Evolutionary conservation across 2,329 filamentous ascomycete genomes (phyloP), one percentile per base, ranked within the genome.

Genomic region (Trichothecium sympodiale): DNA sequence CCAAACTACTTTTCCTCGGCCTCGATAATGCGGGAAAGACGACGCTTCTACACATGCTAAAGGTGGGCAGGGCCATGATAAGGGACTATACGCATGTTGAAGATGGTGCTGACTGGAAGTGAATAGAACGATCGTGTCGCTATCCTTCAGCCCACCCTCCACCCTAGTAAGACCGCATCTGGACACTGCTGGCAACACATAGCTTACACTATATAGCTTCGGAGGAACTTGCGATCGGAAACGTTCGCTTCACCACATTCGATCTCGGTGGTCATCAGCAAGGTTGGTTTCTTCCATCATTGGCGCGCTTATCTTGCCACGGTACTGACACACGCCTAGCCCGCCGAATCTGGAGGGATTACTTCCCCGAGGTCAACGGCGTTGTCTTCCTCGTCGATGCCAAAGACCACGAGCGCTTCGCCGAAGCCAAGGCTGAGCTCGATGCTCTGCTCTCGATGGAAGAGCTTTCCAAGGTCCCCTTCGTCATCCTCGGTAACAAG

Each of bases 341-440:
- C 44, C 85, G 88, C 49, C 85, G 88, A 53, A 79, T 94, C 51
- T 94, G 88, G 87, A 89, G 88, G 61, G 87, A 94, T 57, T 94
- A 94, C 67, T 94, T 94, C 74, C 87, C 87, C 51, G 88, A 94
- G 68, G 87, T 94, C 45, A 87, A 81, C 62, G 88, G 89, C 41
- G 94, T 96, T 51, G 88, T 98, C 49, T 98, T 96, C 74, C 80
- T 96, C 39, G 85, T 98, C 50, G 91, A 98, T 54, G 87, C 91
- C 53, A 94, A 94, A 67, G 91, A 98, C 64, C 82, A 86, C 63
- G 89, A 96, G 67, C 86, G 91, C 48, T 84, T 98, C 60, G 60
- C 73, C 52, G 91, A 98, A 69, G 83, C 87, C 55, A 96, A 96
- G 71, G 89, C 83, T 51, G 91, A 98, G 69, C 83, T 98, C 43